Conservation (phyloP, 2,329 filamentous ascomycete genomes). For the Aureobasidium uvarum region DNA sequence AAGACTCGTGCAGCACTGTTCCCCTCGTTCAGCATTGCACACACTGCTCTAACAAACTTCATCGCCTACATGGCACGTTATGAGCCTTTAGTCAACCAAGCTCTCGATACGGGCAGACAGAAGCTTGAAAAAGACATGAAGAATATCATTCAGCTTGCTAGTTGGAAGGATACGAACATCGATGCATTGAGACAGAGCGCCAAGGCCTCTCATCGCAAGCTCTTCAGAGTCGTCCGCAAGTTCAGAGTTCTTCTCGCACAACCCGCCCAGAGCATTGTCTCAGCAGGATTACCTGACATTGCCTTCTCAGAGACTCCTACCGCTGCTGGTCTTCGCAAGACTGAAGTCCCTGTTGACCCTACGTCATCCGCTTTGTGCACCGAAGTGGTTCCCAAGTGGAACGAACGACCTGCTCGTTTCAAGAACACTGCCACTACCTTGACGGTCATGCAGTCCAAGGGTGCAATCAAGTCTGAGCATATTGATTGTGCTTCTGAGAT, state of each 20-base stretch:
- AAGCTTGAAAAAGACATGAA: slow-evolving; percentile 88
- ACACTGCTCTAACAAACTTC: slow-evolving; percentile 70
- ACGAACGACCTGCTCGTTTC: slow-evolving; percentile 60
- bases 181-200: slow-evolving; percentile 85
- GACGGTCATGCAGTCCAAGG: slow-evolving; percentile 68
- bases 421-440: slow-evolving; percentile 68
- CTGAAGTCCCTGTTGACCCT: not conserved
- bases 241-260: slow-evolving; percentile 78
- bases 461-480: slow-evolving; percentile 52
- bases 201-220: slow-evolving; percentile 82
- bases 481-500: slow-evolving; percentile 54
- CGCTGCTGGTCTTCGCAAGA: slow-evolving; percentile 16
- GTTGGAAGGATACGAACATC: slow-evolving; percentile 98
- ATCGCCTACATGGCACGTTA: slow-evolving; percentile 72
- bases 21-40: slow-evolving; percentile 51
- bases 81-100: slow-evolving; percentile 62
- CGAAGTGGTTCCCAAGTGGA: slow-evolving; percentile 37
- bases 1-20: slow-evolving; percentile 58
- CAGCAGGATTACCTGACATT: slow-evolving; percentile 31
- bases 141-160: slow-evolving; percentile 87
- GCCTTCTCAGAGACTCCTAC: not conserved
- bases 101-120: slow-evolving; percentile 64
- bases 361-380: not conserved
- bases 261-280: slow-evolving; percentile 63
- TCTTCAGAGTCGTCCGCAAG: slow-evolving; percentile 88